Evolutionary conservation across 2,329 filamentous ascomycete species (phyloP), one percentile per base, ranked within the genome.

Genomic region (Arthrobotrys entomopaga): DNA sequence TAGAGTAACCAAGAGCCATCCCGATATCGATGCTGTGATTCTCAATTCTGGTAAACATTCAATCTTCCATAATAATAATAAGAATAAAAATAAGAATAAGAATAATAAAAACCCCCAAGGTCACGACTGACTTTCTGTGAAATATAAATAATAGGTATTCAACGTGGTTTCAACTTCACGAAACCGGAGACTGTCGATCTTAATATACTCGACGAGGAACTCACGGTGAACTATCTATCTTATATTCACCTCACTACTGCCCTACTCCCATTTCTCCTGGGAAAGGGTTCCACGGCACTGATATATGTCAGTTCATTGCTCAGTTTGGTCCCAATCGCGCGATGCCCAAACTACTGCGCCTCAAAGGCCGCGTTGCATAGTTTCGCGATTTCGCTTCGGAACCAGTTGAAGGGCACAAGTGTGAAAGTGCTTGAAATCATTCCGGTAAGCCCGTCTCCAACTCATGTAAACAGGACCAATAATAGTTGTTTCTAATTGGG

Each of bases 1-100:
- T 75, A 80, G 79, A 13, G 76, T 84, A 34, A 79, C 81, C 6
- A 72, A 79, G 13, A 76, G 78, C 0, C 82, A 86, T 77, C 85
- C 86, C 0, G 80, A 83, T 26, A 83, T 89, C 26, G 86, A 88
- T 80, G 84, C 83, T 76, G 78, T 89, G 24, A 79, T 89, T 64
- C 80, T 89, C 58, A 88, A 88, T 78, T 84, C 87, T 0, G 87
- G 86, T 65, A 50, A 38, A 24, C 26, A 22, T 48, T 10, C 16
- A 10, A 43, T 53, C 13, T 53, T 3, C 29, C 48, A 19, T 50
- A n/a, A n/a, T n/a, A n/a, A n/a, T n/a, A n/a, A n/a, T n/a, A n/a
- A n/a, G n/a, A n/a, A n/a, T n/a, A n/a, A n/a, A n/a, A n/a, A n/a
- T n/a, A n/a, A n/a, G n/a, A n/a, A n/a, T n/a, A n/a, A n/a, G n/a